A percentile compares a stretch with the other conserved stretches of the same genome.
Conservation (phyloP, 2,329 filamentous ascomycete genomes). For the Neoscytalidium dimidiatum region DNA sequence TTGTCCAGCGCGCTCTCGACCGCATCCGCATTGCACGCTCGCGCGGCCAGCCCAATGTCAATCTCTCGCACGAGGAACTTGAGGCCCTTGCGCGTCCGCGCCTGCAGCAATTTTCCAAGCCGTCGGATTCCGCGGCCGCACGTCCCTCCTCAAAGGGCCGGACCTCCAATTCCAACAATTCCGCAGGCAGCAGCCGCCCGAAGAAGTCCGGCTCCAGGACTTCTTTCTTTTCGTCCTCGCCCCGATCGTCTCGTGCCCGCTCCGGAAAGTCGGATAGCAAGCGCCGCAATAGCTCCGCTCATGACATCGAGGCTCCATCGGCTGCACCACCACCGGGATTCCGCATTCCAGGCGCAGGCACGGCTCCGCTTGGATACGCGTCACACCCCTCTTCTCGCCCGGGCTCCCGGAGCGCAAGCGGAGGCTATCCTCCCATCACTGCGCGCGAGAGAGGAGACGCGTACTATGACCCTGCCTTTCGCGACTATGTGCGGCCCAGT, state of each 20-base stretch:
- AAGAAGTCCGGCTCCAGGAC: constrained; percentile 34
- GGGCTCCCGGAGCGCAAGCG: constrained; percentile 42
- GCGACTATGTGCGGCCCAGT: constrained; percentile 32
- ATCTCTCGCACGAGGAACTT: constrained; percentile 76
- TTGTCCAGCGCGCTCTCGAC: constrained; percentile 76
- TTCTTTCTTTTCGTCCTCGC: constrained; percentile 30
- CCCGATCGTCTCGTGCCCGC: constrained; percentile 25
- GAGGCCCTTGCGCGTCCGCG: constrained; percentile 53
- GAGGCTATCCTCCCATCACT: background rate
- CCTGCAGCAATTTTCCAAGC: constrained; percentile 27
- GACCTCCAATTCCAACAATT: constrained; percentile 31
- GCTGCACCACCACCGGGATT: constrained; percentile 44
- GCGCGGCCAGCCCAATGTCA: constrained; percentile 76
- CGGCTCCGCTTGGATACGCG: constrained; percentile 34
- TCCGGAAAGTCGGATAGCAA: constrained; percentile 34
- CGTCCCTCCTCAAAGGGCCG: constrained; percentile 34
- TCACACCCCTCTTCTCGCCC: constrained; percentile 40
- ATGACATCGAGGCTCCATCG: constrained; percentile 23
- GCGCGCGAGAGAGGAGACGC: background rate
- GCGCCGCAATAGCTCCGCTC: constrained; percentile 27
- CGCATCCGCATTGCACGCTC: constrained; percentile 78
- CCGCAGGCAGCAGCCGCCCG: constrained; percentile 34
- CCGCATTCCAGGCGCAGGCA: constrained; percentile 51
- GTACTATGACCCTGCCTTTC: background rate
- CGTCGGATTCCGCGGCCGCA: constrained; percentile 30